A percentile compares a stretch with the other conserved stretches of the same genome.
Evolutionary conservation across 768 basidiomycete species (phyloP).

Genomic region (Kwoniella dejecticola): DNA sequence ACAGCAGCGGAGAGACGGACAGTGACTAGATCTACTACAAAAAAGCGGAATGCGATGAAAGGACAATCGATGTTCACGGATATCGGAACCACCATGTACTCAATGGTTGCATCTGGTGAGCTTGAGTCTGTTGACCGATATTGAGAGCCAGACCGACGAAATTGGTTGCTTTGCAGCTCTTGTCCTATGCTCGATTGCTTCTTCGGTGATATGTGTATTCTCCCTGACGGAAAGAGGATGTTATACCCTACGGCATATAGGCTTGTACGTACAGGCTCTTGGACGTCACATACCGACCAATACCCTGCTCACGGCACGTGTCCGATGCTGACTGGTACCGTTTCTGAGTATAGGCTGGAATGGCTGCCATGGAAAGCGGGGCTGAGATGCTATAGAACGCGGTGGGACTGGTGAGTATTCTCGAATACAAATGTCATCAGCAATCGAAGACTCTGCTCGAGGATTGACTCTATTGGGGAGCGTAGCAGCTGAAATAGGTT

Average conservation of each 20-base stretch:
- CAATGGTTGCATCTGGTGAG: constrained; percentile 1
- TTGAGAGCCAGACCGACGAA: background rate
- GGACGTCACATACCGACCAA: background rate
- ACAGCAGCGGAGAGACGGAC: background rate
- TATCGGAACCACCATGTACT: background rate
- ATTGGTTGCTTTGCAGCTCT: background rate
- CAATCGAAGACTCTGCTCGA: too few species aligned
- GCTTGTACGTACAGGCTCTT: constrained; percentile 12
- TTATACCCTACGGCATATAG: constrained; percentile 11
- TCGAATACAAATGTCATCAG: too few species aligned
- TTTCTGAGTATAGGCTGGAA: constrained; percentile 3
- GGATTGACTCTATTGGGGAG: too few species aligned
- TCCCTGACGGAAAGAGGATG: constrained; percentile 18
- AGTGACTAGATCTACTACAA: background rate
- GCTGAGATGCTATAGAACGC: constrained; percentile 65
- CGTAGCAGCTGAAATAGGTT: too few species aligned
- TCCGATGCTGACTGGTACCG: too few species aligned
- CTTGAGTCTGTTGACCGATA: too few species aligned
- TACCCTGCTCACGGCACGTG: too few species aligned
- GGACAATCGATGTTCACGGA: background rate
- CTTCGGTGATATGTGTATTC: constrained; percentile 8
- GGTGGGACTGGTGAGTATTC: constrained; percentile 12
- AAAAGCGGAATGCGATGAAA: background rate
- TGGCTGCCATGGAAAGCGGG: constrained; percentile 23
- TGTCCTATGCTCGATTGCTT: constrained; percentile 7